Percentiles rank a stretch among this genome's conserved stretches.
These are phyloP conservation scores for Hymenotorrendiella dingleyae DNA, from an alignment of 2,329 filamentous ascomycete species.

Conservation along the genomic window DNA sequence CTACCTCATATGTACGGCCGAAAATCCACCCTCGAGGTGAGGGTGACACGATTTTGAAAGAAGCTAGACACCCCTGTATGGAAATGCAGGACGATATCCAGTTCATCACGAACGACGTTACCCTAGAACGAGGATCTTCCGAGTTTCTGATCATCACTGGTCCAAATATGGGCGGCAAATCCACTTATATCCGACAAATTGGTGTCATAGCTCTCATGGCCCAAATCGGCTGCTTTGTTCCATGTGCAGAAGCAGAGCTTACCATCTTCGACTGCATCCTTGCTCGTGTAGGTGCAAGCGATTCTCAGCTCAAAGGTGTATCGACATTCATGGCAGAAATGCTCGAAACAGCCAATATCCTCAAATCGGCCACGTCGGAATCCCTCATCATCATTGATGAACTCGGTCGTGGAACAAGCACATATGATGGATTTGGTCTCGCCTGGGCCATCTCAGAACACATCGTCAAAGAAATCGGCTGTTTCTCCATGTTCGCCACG, in stretches of 20 bases:
- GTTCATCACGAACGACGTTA: slow-evolving; percentile 97
- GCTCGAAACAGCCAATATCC: slow-evolving; percentile 96
- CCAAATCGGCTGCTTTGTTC: slow-evolving; percentile 93
- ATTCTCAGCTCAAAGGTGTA: slow-evolving; percentile 95
- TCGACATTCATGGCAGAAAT: slow-evolving; percentile 99
- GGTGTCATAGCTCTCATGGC: slow-evolving; percentile 97
- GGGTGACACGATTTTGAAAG: slow-evolving; percentile 83
- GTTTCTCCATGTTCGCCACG: slow-evolving; percentile 91
- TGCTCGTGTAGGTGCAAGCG: slow-evolving; percentile 88
- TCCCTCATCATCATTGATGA: slow-evolving; percentile 99
- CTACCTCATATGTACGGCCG: slow-evolving; percentile 83
- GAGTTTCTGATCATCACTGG: slow-evolving; percentile 77
- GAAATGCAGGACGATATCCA: slow-evolving; percentile 98
- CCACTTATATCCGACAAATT: slow-evolving; percentile 95
- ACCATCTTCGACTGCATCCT: slow-evolving; percentile 97
- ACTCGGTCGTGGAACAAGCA: slow-evolving; percentile 90
- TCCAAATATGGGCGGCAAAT: slow-evolving; percentile 99
- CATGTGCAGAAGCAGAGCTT: slow-evolving; percentile 81
- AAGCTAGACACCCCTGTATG: slow-evolving; percentile 94
- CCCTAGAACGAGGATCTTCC: slow-evolving; percentile 68
- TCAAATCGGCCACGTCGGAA: slow-evolving; percentile 92
- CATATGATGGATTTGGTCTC: slow-evolving; percentile 97
- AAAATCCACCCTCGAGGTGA: slow-evolving; percentile 84
- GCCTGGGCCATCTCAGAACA: slow-evolving; percentile 99
- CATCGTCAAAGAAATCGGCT: slow-evolving; percentile 91